Evolutionary conservation across 257 asterid species (phyloP), one percentile per base, ranked within the genome.

Genomic region (Solanum ossicruentum): DNA sequence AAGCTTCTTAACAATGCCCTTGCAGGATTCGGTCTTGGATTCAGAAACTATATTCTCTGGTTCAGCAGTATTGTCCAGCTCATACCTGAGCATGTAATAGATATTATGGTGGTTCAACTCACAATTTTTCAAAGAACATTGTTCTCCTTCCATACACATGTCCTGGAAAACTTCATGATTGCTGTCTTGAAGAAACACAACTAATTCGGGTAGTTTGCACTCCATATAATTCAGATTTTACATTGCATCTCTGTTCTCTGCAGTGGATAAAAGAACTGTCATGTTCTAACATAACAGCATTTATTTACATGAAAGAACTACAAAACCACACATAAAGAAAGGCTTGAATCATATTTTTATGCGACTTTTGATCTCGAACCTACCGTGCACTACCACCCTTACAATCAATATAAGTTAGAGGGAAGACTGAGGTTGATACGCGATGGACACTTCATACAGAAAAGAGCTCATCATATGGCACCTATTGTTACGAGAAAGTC

Each of bases 21-120:
- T 47, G 78, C 56, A 79, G 28, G 85, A 80, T 69, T 80, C 86
- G 15, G 63, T 66, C 78, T 70, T 67, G 17, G 80, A n/a, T 73
- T 69, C 83, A 28, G 86, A 54, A 70, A 85, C 73, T 70, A 17
- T 71, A 20, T 60, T 83, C 81, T 86, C 56, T 58, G 36, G 47
- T 58, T 80, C 45, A 13, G 28, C 45, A 49, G 70, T 73, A 8
- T 81, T 84, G 58, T 80, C 70, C 72, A 65, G 67, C 72, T 88
- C 90, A 84, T 84, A 82, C 23, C 20, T 57, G 66, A 81, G 61
- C 39, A 84, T 58, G 87, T 41, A 61, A 70, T 70, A 63, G n/a
- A 84, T 71, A 60, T 86, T 65, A 84, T 81, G 71, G n/a, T 79
- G 84, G 85, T 86, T 86, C 89, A 88, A 82, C 86, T 88, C 89